phyloP scores from a whole-genome alignment of 2,329 filamentous ascomycete genomes.

The Penicillium freii region DNA sequence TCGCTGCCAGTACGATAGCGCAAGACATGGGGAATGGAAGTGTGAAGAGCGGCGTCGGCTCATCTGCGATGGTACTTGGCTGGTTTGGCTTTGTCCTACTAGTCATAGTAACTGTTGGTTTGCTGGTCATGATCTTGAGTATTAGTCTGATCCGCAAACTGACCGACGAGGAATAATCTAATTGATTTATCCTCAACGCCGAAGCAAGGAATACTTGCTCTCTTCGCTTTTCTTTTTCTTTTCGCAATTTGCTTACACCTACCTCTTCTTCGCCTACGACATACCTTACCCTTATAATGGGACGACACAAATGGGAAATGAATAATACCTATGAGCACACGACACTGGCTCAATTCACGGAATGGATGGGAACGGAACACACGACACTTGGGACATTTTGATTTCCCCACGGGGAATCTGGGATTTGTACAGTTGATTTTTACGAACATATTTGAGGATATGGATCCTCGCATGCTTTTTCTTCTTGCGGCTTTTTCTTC shows the following conservation, averaged over 20 bases:
- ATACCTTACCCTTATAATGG: slow-evolving; percentile 16
- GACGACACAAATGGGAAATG: slow-evolving; percentile 27
- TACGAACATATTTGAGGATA: slow-evolving; percentile 21
- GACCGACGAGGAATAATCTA: slow-evolving; percentile 42
- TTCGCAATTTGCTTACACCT: slow-evolving; percentile 9
- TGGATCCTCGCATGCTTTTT: slow-evolving; percentile 9
- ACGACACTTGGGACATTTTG: slow-evolving; percentile 16
- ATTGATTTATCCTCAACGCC: neutral
- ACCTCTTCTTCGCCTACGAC: slow-evolving; percentile 10
- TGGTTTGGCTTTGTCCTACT: slow-evolving; percentile 95
- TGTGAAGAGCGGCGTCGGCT: slow-evolving; percentile 84
- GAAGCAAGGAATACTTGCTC: neutral
- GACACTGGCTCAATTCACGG: slow-evolving; percentile 13
- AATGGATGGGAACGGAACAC: slow-evolving; percentile 20
- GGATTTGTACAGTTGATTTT: slow-evolving; percentile 16
- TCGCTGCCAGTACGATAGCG: slow-evolving; percentile 88
- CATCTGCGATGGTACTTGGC: slow-evolving; percentile 90
- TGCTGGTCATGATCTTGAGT: slow-evolving; percentile 95
- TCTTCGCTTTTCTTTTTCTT: slow-evolving; percentile 12
- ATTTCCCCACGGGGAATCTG: slow-evolving; percentile 4
- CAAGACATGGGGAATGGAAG: slow-evolving; percentile 90
- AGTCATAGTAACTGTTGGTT: slow-evolving; percentile 90
- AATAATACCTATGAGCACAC: slow-evolving; percentile 25
- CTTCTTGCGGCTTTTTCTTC: neutral
- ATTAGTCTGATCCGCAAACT: slow-evolving; percentile 72